A percentile compares a stretch with the other conserved stretches of the same genome.
phyloP scores from a whole-genome alignment of 768 basidiomycete species.

The Lentinula guzmanii region DNA sequence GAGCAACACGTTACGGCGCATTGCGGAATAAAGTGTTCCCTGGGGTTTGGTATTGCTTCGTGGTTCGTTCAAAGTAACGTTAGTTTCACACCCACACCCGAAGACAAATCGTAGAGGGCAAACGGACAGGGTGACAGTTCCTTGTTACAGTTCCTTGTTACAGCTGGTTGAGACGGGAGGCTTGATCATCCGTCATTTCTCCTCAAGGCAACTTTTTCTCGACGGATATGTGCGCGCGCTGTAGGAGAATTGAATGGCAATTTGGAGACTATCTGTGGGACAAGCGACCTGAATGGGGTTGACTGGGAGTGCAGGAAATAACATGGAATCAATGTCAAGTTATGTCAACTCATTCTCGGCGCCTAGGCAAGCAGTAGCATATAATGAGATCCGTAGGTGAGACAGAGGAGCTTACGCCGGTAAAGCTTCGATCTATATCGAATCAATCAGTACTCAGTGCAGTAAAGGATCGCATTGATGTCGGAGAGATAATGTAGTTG shows the following conservation, averaged over 20 bases:
- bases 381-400: not conserved
- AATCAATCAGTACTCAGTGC: not conserved
- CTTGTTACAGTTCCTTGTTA: not conserved
- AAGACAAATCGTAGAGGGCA: not conserved
- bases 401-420: not conserved
- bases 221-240: not conserved
- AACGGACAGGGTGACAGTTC: not conserved
- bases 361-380: not conserved
- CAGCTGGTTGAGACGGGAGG: not conserved
- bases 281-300: slow-evolving; percentile 1
- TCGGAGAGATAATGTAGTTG: not conserved
- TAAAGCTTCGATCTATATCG: slow-evolving; percentile 1
- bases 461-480: not conserved
- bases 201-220: not conserved
- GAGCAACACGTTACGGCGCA: too few species aligned
- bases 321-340: not conserved
- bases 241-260: not conserved
- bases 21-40: not conserved
- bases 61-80: not conserved
- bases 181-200: not conserved
- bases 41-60: not conserved
- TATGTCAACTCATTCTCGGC: not conserved
- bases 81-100: not conserved
- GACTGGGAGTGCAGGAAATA: not conserved
- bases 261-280: not conserved